Evolutionary conservation across 1,284 basidiomycete genomes (phyloP).

Genomic region (Megacollybia platyphylla): DNA sequence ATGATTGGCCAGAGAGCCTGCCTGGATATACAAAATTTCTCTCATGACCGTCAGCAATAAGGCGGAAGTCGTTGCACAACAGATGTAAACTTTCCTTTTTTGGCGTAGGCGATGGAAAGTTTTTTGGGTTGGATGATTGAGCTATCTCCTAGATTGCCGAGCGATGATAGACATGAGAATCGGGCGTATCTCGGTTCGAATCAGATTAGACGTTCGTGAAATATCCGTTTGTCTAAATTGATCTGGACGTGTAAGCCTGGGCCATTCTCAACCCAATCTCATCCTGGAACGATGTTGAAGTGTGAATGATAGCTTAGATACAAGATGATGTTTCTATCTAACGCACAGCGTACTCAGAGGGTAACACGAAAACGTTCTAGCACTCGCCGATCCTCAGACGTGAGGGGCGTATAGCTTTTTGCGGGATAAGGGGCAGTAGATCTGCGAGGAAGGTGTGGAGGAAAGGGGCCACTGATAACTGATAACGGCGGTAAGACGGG

Average conservation of each 20-base stretch:
- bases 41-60: slow-evolving; percentile 32
- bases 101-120: no score
- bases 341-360: slow-evolving; percentile 18
- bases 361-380: slow-evolving; percentile 42
- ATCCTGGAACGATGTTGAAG: background rate
- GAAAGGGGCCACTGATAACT: slow-evolving; percentile 10
- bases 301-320: background rate
- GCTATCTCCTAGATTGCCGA: no score
- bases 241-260: no score
- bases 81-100: no score
- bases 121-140: no score
- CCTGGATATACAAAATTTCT: slow-evolving; percentile 70
- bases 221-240: no score
- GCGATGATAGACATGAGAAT: no score
- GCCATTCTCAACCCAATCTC: background rate
- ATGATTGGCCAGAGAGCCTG: slow-evolving; percentile 53
- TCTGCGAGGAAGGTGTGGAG: slow-evolving; percentile 24
- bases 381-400: slow-evolving; percentile 44
- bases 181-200: no score
- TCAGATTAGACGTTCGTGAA: no score
- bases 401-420: slow-evolving; percentile 32
- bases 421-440: slow-evolving; percentile 18
- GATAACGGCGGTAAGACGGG: slow-evolving; percentile 13
- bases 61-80: background rate
- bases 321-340: background rate